Base-by-base conservation (phyloP, 2,329 filamentous ascomycete genomes). In the Alternaria postmessia region DNA sequence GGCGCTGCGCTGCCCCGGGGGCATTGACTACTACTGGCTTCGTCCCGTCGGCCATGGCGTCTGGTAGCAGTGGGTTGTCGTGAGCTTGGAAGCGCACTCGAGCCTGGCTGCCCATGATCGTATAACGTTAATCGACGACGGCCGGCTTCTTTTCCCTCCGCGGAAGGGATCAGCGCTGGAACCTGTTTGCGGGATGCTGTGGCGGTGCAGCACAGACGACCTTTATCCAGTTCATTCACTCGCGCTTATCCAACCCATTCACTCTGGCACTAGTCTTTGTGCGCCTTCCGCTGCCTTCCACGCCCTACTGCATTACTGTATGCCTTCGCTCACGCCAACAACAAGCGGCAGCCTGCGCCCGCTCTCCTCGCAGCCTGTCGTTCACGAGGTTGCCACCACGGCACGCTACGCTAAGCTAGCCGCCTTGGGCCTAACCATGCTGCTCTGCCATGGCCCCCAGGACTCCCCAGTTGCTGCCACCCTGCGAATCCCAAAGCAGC, bases 21-120 rank as follows among this genome's bases (percentile, higher is more conserved):
- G 61, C 70, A 54, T 77, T 77, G 61, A 71, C 70, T 38, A 74
- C 72, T 30, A 75, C 61, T 38, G 73, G 72, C 66, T 66, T 73
- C 63, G 62, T 64, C 62, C 66, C 70, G 67, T 72, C 69, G 61
- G 68, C 70, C 67, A 65, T 65, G 54, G 65, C 57, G 58, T 51
- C 30, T 11, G 56, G 57, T 55, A 57, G 63, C 59, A 63, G 65
- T 49, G 63, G 62, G 56, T 51, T 65, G 36, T 38, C 16, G 34
- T 38, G 34, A 8, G 34, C 34, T 61, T 58, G 4, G 65, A 74
- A 76, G 68, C 72, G 73, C 61, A 77, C 72, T 57, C 66, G 66
- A 53, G 60, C 43, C 42, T 66, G 63, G 54, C 68, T 61, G 66
- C 58, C 67, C 72, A 74, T 75, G 28, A 74, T 75, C 7, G 28